These are phyloP conservation scores for Ustilago esculenta DNA, from an alignment of 1,284 basidiomycete genomes.

Conservation along the genomic window DNA sequence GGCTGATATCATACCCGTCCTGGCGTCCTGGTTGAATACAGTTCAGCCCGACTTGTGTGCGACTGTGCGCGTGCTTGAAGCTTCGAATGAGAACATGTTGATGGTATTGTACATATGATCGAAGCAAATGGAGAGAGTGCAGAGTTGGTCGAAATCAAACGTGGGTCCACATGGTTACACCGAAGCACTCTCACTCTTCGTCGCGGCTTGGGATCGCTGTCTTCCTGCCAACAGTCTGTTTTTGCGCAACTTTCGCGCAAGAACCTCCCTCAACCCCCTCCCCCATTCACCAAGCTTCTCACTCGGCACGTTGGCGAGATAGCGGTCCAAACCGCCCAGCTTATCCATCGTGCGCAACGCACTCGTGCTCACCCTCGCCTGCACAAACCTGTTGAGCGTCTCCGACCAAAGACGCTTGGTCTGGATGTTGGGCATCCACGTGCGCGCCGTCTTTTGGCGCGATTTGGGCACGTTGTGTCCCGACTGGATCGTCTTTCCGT, in stretches of 20 bases:
- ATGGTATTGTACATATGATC: too few relatives aligned
- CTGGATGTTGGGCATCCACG: constrained; percentile 64
- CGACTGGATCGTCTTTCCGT: constrained; percentile 59
- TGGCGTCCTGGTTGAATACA: too few relatives aligned
- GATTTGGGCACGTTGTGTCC: constrained; percentile 65
- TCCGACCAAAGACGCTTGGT: constrained; percentile 48
- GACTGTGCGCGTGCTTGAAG: too few relatives aligned
- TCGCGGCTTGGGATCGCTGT: not conserved
- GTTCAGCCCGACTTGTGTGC: too few relatives aligned
- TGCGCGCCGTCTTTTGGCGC: constrained; percentile 61
- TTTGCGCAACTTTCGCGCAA: constrained; percentile 36
- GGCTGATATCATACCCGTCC: constrained; percentile 8
- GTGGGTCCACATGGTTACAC: too few relatives aligned
- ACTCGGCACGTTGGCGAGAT: constrained; percentile 55
- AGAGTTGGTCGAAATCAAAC: too few relatives aligned
- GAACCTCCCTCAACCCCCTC: constrained; percentile 42
- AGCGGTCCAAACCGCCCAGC: constrained; percentile 61
- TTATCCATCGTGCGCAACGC: constrained; percentile 62
- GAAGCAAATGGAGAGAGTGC: too few relatives aligned
- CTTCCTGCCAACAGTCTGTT: constrained; percentile 15
- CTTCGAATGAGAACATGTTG: too few relatives aligned
- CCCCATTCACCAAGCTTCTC: constrained; percentile 59
- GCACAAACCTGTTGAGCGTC: constrained; percentile 40
- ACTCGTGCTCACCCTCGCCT: constrained; percentile 38
- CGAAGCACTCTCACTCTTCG: too few relatives aligned